Base-by-base conservation (phyloP, 2,329 filamentous ascomycete species). In the Corniculantispora saksenae region DNA sequence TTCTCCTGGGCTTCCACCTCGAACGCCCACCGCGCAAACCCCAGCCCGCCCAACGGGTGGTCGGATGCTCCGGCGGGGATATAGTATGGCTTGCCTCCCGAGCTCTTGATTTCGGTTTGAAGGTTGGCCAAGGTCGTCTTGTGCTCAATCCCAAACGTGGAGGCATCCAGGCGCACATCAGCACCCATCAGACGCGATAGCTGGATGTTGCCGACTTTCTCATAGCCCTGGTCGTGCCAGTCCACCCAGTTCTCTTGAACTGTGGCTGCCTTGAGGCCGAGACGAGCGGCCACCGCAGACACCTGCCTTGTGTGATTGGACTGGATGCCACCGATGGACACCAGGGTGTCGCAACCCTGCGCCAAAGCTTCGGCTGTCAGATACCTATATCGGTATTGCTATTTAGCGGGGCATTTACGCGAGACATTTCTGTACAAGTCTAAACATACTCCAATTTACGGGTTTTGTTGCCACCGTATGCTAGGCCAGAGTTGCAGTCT, bases 21-120 rank as follows among this genome's bases (percentile, higher is more conserved):
- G 43, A 90, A 87, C 1, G 89, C 89, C 86, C 89, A 92, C 2
- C 88, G 80, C 9, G 89, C 89, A 70, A 91, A 92, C 0, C 90
- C 89, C 19, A 92, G 74, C 0, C 89, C 90, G 3, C 90, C 89
- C 0, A 91, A 80, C 0, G 87, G 87, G 72, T 92, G 89, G 73
- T 91, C 89, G 0, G 86, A 89, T 1, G 89, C 89, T 0, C 89
- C 89, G 0, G 89, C 89, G 4, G 90, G 90, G 68, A 92, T 91
- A 72, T 89, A 90, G 72, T 91, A 92, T 0, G 89, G 87, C 73
- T 85, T 88, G 45, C 83, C 82, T 0, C 87, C 89, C 1, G 73
- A 73, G 0, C 70, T 73, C 65, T 79, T 76, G 19, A 88, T 82
- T 71, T 89, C 84, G 17, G 82, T 76, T 50, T 83, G 80, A 3